A percentile compares a stretch with the other conserved stretches of the same genome.
Conservation (phyloP, 192 early-diverging fungal genomes). For the Phlyctochytrium arcticum region DNA sequence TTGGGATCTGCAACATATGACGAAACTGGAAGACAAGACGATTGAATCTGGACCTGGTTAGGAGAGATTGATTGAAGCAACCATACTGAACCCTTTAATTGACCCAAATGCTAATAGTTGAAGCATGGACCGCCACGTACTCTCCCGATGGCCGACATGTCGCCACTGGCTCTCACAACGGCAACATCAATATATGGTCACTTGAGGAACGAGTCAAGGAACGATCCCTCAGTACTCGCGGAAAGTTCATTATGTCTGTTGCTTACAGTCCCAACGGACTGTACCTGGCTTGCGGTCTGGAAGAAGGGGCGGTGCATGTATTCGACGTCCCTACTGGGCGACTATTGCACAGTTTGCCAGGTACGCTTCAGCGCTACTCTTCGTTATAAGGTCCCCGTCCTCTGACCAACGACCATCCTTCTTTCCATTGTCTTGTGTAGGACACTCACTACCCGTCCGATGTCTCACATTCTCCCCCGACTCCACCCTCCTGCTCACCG, state of each 20-base stretch:
- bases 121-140: slow-evolving; percentile 72
- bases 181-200: slow-evolving; percentile 68
- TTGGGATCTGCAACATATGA: slow-evolving; percentile 64
- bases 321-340: slow-evolving; percentile 70
- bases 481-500: slow-evolving; percentile 61
- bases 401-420: neutral
- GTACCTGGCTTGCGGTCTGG: slow-evolving; percentile 70
- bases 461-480: slow-evolving; percentile 73
- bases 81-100: neutral
- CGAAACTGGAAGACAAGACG: slow-evolving; percentile 37
- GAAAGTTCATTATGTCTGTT: slow-evolving; percentile 75
- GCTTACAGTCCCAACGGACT: slow-evolving; percentile 78
- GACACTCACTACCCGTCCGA: slow-evolving; percentile 73
- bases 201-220: slow-evolving; percentile 67
- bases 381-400: neutral
- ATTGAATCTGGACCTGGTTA: slow-evolving; percentile 65
- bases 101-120: slow-evolving; percentile 35
- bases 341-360: slow-evolving; percentile 57
- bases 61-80: neutral
- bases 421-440: slow-evolving; percentile 26
- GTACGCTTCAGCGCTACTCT: slow-evolving; percentile 1
- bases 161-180: slow-evolving; percentile 69
- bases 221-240: slow-evolving; percentile 58
- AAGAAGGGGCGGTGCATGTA: slow-evolving; percentile 64
- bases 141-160: slow-evolving; percentile 69